Evolutionary conservation across 352 stramenopile species (phyloP).

Genomic region (Elongisporangium prolatum): DNA sequence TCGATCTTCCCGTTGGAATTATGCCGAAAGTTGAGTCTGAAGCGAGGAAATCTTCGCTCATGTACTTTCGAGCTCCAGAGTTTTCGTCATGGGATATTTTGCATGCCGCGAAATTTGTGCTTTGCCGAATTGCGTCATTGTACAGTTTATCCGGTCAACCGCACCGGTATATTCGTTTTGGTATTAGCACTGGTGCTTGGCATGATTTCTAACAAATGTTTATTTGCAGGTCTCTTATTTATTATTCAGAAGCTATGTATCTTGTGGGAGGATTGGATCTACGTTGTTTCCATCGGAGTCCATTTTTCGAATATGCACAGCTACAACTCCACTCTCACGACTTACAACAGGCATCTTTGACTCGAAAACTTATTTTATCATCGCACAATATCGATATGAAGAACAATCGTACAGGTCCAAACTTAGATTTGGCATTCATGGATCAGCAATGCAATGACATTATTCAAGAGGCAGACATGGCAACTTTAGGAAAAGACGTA

Average conservation of each 20-base stretch:
- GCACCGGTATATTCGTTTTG: constrained; percentile 30
- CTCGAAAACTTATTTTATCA: constrained; percentile 33
- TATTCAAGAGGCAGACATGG: constrained; percentile 33
- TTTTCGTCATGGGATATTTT: constrained; percentile 72
- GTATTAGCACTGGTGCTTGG: constrained; percentile 2
- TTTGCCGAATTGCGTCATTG: constrained; percentile 60
- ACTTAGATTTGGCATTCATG: constrained; percentile 23
- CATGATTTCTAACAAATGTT: not conserved
- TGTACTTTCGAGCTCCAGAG: constrained; percentile 62
- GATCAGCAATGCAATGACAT: constrained; percentile 45
- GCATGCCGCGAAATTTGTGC: constrained; percentile 40
- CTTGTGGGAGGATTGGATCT: constrained; percentile 62
- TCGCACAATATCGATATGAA: constrained; percentile 1
- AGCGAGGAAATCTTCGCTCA: constrained; percentile 16
- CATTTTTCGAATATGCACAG: constrained; percentile 63
- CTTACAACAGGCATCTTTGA: constrained; percentile 37
- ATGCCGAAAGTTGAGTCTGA: constrained; percentile 1
- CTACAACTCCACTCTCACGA: constrained; percentile 47
- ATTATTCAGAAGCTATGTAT: constrained; percentile 62
- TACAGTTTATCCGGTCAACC: constrained; percentile 44
- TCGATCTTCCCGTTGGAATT: constrained; percentile 30
- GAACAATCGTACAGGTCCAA: constrained; percentile 4
- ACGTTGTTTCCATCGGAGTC: constrained; percentile 39
- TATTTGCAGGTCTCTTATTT: constrained; percentile 32
- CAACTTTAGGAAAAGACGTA: constrained; percentile 14